phyloP scores from a whole-genome alignment of 2,329 filamentous ascomycete genomes.

The Sporothrix brasiliensis region DNA sequence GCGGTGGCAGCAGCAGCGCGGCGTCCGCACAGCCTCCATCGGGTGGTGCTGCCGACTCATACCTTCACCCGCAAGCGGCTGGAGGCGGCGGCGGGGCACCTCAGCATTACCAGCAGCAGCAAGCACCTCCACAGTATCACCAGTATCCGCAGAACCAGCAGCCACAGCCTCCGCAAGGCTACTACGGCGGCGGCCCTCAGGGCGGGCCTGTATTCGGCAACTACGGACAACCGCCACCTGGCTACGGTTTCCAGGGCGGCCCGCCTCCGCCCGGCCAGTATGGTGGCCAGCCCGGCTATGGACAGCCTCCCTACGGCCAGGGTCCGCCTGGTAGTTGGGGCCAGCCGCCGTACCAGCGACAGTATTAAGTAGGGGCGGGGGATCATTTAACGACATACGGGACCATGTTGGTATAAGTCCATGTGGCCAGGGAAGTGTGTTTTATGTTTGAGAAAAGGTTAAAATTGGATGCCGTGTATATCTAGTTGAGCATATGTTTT shows the following conservation, averaged over 20 bases:
- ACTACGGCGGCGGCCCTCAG: constrained; percentile 18
- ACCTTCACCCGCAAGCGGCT: constrained; percentile 33
- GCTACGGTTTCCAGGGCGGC: constrained; percentile 25
- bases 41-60: constrained; percentile 34
- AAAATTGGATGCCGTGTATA: background rate
- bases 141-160: constrained; percentile 5
- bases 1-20: background rate
- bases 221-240: constrained; percentile 12
- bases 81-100: constrained; percentile 17
- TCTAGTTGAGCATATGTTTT: constrained; percentile 2
- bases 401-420: background rate
- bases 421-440: background rate
- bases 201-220: background rate
- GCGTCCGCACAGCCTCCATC: constrained; percentile 17
- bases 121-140: background rate
- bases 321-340: constrained; percentile 30
- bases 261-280: constrained; percentile 26
- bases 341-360: constrained; percentile 35
- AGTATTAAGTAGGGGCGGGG: constrained; percentile 35
- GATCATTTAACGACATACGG: background rate
- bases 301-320: constrained; percentile 30
- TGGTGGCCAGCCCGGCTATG: constrained; percentile 30
- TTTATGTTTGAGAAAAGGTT: background rate
- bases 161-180: constrained; percentile 26
- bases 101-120: background rate